phyloP scores from a whole-genome alignment of 192 early-diverging fungal genomes.

The Gonapodya prolifera region DNA sequence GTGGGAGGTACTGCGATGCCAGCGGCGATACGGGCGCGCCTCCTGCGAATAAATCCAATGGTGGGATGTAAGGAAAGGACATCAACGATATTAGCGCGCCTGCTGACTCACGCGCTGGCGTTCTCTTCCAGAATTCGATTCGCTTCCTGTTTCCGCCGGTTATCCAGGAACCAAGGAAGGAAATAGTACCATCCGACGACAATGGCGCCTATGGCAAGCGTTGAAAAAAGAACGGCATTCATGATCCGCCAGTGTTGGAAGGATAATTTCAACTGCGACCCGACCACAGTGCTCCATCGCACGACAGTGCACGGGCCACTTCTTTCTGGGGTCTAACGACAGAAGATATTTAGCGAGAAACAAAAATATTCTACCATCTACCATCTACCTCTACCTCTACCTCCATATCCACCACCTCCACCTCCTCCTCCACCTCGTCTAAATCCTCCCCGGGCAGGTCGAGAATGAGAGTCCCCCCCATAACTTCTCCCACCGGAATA shows the following conservation, averaged over 20 bases:
- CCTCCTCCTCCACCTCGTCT: constrained; percentile 11
- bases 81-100: background rate
- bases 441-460: background rate
- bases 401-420: background rate
- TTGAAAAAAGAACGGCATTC: background rate
- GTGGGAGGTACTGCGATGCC: too few species aligned
- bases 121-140: background rate
- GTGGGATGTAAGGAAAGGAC: too few species aligned
- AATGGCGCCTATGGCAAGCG: background rate
- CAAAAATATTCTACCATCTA: background rate
- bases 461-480: background rate
- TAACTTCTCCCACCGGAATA: background rate
- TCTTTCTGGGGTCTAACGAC: too few species aligned
- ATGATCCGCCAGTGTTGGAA: too few species aligned
- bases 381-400: constrained; percentile 8
- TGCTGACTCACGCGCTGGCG: background rate
- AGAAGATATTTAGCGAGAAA: too few species aligned
- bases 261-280: too few species aligned
- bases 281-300: too few species aligned
- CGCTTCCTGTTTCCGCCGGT: background rate
- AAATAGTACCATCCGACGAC: background rate
- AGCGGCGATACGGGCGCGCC: background rate
- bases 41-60: background rate
- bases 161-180: background rate
- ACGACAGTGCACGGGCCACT: too few species aligned